Evolutionary conservation across 2,329 filamentous ascomycete species (phyloP), one percentile per base, ranked within the genome.

Genomic region (Exophiala spinifera): DNA sequence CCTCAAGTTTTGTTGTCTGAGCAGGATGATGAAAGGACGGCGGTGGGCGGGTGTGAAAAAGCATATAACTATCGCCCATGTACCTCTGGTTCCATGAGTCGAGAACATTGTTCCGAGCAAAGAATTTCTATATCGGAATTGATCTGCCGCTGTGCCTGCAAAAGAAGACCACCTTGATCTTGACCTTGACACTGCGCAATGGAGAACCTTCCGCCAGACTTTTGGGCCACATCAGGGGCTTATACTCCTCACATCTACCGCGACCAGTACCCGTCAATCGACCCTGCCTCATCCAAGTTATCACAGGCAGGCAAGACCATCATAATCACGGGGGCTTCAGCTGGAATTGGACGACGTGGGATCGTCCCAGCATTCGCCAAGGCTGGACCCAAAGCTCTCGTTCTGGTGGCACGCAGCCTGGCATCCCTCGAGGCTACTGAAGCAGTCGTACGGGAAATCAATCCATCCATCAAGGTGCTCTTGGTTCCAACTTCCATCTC

Each of bases 271-370:
- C 66, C 70, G 17, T 64, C 70, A 6, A 69, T 74, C 39, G 67
- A 75, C 36, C 73, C 71, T 7, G 61, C 63, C 3, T 55, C 55
- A 19, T 59, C 66, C 3, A 53, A 57, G 0, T 61, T 67, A 20
- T 68, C 63, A 4, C 68, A 72, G 45, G 64, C 61, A 1, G 73
- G 70, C 13, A 73, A 70, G 51, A 68, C 72, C 1, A 56, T 69
- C 5, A 63, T 74, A 31, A 69, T 76, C 55, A 76, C 72, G n/a
- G 73, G 74, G 0, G 72, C 72, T 1, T 71, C 68, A 43, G 69
- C 68, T 25, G 74, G 74, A 1, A 56, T 76, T 19, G 74, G 71
- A 17, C 64, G 48, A 17, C 21, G 66, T 61, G 65, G 53, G 7
- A 65, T 73, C n/a, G 68, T 62, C 1, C 65, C 67, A 2, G 65